phyloP scores from a whole-genome alignment of 768 basidiomycete species.

The Strobilomyces echinocephalus region DNA sequence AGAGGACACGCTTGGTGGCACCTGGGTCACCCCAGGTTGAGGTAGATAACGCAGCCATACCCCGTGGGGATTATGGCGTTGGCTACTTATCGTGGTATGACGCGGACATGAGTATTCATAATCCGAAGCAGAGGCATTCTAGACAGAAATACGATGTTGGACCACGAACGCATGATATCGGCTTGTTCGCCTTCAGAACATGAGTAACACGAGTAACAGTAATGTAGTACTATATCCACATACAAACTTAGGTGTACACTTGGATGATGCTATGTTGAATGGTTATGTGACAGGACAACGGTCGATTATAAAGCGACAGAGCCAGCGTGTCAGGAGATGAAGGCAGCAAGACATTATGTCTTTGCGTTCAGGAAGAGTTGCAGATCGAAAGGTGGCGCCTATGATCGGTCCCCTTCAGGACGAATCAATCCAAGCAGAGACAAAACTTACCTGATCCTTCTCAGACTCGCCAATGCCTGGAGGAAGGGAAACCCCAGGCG shows the following conservation, averaged over 20 bases:
- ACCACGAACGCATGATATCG: neutral
- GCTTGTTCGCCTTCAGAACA: constrained; percentile 16
- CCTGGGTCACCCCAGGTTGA: constrained; percentile 14
- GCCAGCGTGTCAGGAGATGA: neutral
- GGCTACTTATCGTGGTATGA: neutral
- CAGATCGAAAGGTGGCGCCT: constrained; percentile 53
- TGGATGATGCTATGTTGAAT: constrained; percentile 14
- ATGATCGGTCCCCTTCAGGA: constrained; percentile 6
- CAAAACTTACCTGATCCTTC: constrained; percentile 36
- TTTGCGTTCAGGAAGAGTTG: constrained; percentile 47
- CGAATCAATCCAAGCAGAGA: neutral
- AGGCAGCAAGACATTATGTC: constrained; percentile 30
- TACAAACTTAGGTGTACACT: constrained; percentile 11
- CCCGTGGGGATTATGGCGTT: neutral
- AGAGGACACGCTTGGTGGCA: constrained; percentile 13
- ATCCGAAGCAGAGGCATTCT: neutral
- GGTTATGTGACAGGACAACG: constrained; percentile 5
- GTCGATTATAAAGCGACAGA: neutral
- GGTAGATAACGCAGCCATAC: neutral
- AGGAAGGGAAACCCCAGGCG: constrained; percentile 45
- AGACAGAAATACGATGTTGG: neutral
- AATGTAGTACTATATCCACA: constrained; percentile 23
- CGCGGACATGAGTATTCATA: neutral
- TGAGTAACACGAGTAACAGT: constrained; percentile 21
- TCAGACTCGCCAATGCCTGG: constrained; percentile 29